Evolutionary conservation across 2,329 filamentous ascomycete species (phyloP).

Genomic region (Lachnellula suecica): DNA sequence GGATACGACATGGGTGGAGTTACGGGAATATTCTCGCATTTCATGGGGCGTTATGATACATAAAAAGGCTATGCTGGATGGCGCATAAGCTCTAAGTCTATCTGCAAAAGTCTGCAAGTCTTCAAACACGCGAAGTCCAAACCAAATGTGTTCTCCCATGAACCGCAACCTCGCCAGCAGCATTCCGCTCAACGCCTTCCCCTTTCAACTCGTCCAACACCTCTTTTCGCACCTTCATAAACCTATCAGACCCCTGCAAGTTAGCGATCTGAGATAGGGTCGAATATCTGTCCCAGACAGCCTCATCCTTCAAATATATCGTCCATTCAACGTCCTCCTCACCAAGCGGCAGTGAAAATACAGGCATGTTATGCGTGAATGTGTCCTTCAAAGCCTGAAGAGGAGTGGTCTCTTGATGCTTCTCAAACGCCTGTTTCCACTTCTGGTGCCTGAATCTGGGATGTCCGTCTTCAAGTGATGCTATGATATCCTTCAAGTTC

Average conservation of each 20-base stretch:
- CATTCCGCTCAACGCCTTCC: conserved; percentile 56
- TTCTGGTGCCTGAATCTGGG: conserved; percentile 64
- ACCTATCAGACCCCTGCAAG: conserved; percentile 46
- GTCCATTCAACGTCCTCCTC: conserved; percentile 57
- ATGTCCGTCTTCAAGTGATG: conserved; percentile 54
- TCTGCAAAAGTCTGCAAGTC: not conserved
- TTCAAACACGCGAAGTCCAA: conserved; percentile 54
- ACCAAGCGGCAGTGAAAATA: conserved; percentile 61
- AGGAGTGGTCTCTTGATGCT: conserved; percentile 52
- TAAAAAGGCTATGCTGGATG: conserved; percentile 8
- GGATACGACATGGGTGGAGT: conserved; percentile 10
- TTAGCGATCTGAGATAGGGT: conserved; percentile 69
- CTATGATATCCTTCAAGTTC: conserved; percentile 58
- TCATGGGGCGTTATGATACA: conserved; percentile 12
- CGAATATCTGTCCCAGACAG: conserved; percentile 61
- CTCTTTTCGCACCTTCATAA: conserved; percentile 45
- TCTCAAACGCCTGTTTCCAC: conserved; percentile 66
- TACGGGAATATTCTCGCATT: conserved; percentile 9
- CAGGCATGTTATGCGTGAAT: conserved; percentile 38
- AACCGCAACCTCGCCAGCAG: conserved; percentile 59
- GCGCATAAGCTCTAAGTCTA: conserved; percentile 4
- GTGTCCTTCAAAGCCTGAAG: conserved; percentile 48
- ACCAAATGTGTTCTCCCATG: conserved; percentile 63
- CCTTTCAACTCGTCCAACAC: conserved; percentile 55
- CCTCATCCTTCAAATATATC: conserved; percentile 56